phyloP scores from a whole-genome alignment of 73 alveolate genomes.

The Paramecium octaurelia region DNA sequence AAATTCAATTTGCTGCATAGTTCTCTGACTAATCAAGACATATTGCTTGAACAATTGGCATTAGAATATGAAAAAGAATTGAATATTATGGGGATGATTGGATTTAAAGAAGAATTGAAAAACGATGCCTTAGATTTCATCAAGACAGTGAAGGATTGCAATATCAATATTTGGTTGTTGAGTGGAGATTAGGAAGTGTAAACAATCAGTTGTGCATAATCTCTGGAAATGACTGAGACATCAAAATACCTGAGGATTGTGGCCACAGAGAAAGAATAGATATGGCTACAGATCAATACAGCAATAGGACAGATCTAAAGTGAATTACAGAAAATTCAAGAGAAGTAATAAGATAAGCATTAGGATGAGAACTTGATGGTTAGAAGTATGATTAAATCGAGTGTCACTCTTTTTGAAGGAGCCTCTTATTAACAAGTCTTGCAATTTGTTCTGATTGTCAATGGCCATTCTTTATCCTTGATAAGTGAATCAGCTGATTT shows the following conservation, averaged over 20 bases:
- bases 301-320: neutral
- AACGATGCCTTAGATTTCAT: constrained; percentile 27
- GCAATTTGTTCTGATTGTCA: neutral
- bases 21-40: constrained; percentile 25
- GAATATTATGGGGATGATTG: constrained; percentile 45
- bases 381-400: neutral
- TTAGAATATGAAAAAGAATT: constrained; percentile 38
- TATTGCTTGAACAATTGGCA: constrained; percentile 13
- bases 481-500: neutral
- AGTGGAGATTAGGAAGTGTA: constrained; percentile 29
- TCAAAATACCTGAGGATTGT: neutral
- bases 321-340: constrained; percentile 23
- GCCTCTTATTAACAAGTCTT: neutral
- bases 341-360: neutral
- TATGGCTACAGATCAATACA: neutral
- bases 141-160: neutral
- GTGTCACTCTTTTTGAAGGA: neutral
- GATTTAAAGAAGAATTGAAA: constrained; percentile 56
- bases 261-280: neutral
- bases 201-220: constrained; percentile 47
- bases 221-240: constrained; percentile 8
- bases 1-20: constrained; percentile 29
- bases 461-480: constrained; percentile 32
- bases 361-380: neutral
- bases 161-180: constrained; percentile 48